Evolutionary conservation across 352 stramenopile genomes (phyloP).

Genomic region (Phytophthora kernoviae): DNA sequence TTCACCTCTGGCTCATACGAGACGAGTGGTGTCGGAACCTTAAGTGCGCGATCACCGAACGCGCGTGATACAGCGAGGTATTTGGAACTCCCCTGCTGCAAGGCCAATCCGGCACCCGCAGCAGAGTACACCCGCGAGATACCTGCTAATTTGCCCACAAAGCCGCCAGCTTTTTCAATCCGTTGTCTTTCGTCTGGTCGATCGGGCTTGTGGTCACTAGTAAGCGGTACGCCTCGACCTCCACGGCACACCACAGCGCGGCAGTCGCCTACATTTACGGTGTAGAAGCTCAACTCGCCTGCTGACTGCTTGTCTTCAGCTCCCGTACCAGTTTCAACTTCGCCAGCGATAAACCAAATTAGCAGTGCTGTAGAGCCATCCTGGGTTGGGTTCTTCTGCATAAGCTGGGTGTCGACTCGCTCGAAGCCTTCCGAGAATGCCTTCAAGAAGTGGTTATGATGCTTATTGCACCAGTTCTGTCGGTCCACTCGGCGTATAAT

Average conservation of each 20-base stretch:
- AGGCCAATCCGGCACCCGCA: constrained; percentile 36
- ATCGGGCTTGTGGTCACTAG: constrained; percentile 64
- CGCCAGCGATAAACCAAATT: constrained; percentile 51
- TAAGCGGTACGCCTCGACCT: constrained; percentile 44
- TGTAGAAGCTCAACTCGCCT: constrained; percentile 45
- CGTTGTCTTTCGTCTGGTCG: constrained; percentile 49
- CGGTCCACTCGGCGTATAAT: constrained; percentile 21
- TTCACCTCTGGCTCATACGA: constrained; percentile 57
- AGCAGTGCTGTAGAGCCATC: constrained; percentile 62
- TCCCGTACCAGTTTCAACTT: not conserved
- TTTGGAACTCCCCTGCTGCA: constrained; percentile 37
- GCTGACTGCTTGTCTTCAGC: not conserved
- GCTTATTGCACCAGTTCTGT: constrained; percentile 23
- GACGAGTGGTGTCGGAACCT: constrained; percentile 48
- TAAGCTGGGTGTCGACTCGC: constrained; percentile 43
- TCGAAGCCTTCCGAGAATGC: constrained; percentile 48
- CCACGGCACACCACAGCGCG: constrained; percentile 61
- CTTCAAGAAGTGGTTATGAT: constrained; percentile 36
- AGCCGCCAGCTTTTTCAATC: constrained; percentile 55
- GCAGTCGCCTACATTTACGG: constrained; percentile 65
- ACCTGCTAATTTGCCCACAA: constrained; percentile 51
- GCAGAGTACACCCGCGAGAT: constrained; percentile 62
- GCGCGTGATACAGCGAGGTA: constrained; percentile 63
- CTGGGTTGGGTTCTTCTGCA: constrained; percentile 46
- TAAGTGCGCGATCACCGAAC: constrained; percentile 66